Percentiles rank a stretch among this genome's conserved stretches.
Evolutionary conservation across 1,284 basidiomycete species (phyloP).

Genomic region (Apiotrichum gracile): DNA sequence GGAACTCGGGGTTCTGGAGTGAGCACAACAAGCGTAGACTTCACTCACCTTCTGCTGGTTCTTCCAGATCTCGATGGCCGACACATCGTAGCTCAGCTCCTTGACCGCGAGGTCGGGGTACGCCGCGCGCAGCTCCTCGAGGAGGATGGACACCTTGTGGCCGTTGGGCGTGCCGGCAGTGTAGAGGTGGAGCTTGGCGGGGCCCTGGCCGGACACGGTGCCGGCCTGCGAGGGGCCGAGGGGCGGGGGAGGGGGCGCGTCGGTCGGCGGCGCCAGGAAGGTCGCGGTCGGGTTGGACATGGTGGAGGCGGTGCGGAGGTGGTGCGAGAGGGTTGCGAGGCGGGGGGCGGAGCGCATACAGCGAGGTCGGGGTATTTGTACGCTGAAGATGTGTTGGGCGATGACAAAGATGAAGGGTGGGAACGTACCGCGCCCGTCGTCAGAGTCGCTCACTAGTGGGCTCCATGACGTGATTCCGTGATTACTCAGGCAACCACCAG

Average conservation of each 20-base stretch:
- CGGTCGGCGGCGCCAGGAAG: not conserved
- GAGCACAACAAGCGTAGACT: not conserved
- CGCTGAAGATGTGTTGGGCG: too few relatives aligned
- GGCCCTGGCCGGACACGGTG: slow-evolving; percentile 11
- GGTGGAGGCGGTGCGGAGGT: not conserved
- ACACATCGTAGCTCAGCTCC: slow-evolving; percentile 57
- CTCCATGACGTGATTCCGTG: too few relatives aligned
- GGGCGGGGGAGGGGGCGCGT: slow-evolving; percentile 1
- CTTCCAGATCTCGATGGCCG: slow-evolving; percentile 30
- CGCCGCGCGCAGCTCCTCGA: slow-evolving; percentile 63
- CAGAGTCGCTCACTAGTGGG: too few relatives aligned
- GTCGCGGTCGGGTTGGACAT: not conserved
- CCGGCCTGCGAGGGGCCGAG: slow-evolving; percentile 11
- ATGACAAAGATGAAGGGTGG: too few relatives aligned
- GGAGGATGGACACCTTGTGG: slow-evolving; percentile 56
- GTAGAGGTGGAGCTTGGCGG: slow-evolving; percentile 56
- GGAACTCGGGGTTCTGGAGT: slow-evolving; percentile 55
- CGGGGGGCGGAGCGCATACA: not conserved
- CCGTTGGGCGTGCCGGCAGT: slow-evolving; percentile 60
- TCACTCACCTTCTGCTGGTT: slow-evolving; percentile 50
- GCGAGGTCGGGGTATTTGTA: too few relatives aligned
- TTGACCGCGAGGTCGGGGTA: slow-evolving; percentile 47
- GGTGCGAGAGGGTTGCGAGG: not conserved
- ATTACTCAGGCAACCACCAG: too few relatives aligned
- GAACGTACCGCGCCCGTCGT: too few relatives aligned